These are phyloP conservation scores for Pouteria glomerata DNA, from an alignment of 148 eudicot species.

Conservation along the genomic window DNA sequence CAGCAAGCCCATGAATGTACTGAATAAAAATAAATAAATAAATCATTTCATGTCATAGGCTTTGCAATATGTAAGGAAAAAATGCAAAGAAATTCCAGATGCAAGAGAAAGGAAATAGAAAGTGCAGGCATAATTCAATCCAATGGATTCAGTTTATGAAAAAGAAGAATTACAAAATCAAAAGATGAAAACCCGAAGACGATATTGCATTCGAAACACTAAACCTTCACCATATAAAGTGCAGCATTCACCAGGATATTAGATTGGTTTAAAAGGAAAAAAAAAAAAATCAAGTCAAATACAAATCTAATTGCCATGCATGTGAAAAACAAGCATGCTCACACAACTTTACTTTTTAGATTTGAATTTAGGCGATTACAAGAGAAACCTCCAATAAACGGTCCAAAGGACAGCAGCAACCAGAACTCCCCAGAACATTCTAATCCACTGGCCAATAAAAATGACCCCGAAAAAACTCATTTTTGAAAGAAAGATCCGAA, in stretches of 20 bases:
- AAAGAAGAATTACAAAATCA: not conserved
- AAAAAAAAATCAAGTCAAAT: not conserved
- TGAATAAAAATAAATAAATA: conserved; percentile 27
- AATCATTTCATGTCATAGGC: not conserved
- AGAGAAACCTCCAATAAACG: not conserved
- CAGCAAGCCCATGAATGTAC: conserved; percentile 97
- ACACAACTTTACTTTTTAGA: too few relatives aligned
- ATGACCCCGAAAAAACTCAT: too few relatives aligned
- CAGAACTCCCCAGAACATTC: not conserved
- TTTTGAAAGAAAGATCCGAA: not conserved
- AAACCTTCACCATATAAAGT: not conserved
- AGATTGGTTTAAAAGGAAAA: not conserved
- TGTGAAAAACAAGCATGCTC: too few relatives aligned
- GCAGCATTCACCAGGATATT: not conserved
- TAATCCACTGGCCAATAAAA: too few relatives aligned
- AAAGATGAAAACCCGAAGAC: not conserved
- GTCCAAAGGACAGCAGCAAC: not conserved
- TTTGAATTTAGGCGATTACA: not conserved
- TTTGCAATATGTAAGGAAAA: not conserved
- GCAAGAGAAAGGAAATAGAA: not conserved
- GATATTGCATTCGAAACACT: not conserved
- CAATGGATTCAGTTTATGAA: not conserved
- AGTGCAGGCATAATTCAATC: not conserved
- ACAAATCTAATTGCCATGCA: not conserved
- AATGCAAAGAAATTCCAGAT: not conserved